Conservation (phyloP, 768 basidiomycete species). For the Tulasnella sp. region DNA sequence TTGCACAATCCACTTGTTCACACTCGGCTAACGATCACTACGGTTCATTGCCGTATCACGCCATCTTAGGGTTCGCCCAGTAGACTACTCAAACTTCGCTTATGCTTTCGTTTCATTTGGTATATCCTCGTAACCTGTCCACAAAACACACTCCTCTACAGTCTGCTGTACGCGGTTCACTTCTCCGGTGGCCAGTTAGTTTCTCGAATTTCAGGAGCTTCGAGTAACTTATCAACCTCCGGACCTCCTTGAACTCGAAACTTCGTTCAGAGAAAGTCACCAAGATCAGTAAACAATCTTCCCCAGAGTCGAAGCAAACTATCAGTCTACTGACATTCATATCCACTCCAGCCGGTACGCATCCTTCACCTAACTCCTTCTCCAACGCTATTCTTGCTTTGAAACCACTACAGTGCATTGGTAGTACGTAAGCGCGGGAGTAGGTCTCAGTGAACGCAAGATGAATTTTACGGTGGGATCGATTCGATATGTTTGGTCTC, state of each 20-base stretch:
- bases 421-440: slow-evolving; percentile 64
- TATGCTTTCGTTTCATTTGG: neutral
- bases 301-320: neutral
- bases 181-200: neutral
- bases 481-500: slow-evolving; percentile 56
- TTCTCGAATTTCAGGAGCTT: neutral
- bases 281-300: neutral
- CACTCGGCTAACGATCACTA: neutral
- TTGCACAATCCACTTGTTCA: no score
- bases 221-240: neutral
- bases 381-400: slow-evolving; percentile 62
- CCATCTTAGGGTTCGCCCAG: neutral
- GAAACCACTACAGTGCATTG: slow-evolving; percentile 83
- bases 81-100: neutral
- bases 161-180: neutral
- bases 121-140: no score
- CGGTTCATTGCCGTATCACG: neutral
- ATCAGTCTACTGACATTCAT: slow-evolving; percentile 26
- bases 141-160: no score
- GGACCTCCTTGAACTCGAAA: neutral
- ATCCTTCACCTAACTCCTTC: slow-evolving; percentile 56
- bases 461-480: slow-evolving; percentile 65
- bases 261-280: neutral
- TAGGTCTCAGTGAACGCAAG: slow-evolving; percentile 47
- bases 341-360: slow-evolving; percentile 68